A percentile compares a stretch with the other conserved stretches of the same genome.
Conservation (phyloP, 768 basidiomycete species). For the Rhodotorula paludigena region DNA sequence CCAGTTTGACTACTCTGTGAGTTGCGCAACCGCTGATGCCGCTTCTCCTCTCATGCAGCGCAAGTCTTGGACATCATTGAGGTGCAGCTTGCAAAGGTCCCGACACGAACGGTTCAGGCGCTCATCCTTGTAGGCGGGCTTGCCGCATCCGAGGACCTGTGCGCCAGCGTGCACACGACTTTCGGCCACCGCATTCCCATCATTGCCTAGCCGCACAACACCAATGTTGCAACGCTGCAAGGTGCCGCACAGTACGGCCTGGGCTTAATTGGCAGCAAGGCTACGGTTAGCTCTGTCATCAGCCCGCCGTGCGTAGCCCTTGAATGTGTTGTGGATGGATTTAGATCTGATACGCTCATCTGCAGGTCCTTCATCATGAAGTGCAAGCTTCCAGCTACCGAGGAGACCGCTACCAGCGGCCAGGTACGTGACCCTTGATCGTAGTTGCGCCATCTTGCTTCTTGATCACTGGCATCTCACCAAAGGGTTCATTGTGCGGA, state of each 20-base stretch:
- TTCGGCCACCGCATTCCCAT: conserved; percentile 63
- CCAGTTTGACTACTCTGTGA: too few relatives aligned
- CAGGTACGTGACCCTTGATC: conserved; percentile 42
- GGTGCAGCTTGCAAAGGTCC: conserved; percentile 56
- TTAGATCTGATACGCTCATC: background rate
- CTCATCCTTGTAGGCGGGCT: conserved; percentile 87
- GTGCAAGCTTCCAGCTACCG: conserved; percentile 78
- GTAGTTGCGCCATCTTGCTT: background rate
- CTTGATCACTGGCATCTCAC: background rate
- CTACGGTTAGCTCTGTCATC: conserved; percentile 22
- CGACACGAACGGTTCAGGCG: conserved; percentile 62
- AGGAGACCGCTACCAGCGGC: conserved; percentile 72
- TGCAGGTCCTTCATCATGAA: conserved; percentile 27
- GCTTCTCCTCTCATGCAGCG: too few relatives aligned
- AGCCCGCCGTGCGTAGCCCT: conserved; percentile 2
- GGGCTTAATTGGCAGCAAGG: conserved; percentile 51
- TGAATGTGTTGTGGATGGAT: background rate
- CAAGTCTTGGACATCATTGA: conserved; percentile 75
- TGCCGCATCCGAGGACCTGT: conserved; percentile 74
- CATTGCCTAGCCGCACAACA: conserved; percentile 75
- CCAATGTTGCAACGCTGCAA: conserved; percentile 77
- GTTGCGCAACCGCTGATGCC: too few relatives aligned
- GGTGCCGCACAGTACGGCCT: conserved; percentile 36
- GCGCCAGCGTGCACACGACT: conserved; percentile 59
- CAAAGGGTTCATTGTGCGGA: conserved; percentile 67